Evolutionary conservation across 2,329 filamentous ascomycete species (phyloP).

Genomic region (Aspergillus costaricaensis): DNA sequence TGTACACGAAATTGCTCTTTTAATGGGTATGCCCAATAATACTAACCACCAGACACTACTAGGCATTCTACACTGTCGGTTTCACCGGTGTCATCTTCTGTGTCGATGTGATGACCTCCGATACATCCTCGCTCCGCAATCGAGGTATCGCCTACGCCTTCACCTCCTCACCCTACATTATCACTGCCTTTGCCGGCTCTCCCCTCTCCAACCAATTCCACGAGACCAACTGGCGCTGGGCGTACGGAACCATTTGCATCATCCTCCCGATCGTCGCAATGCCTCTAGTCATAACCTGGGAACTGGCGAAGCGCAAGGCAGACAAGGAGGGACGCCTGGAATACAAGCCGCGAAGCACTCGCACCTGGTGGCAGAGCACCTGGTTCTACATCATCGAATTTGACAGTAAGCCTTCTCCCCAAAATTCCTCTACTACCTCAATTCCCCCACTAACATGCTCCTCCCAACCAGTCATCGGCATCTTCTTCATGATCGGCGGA

Average conservation of each 20-base stretch:
- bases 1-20: background rate
- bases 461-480: slow-evolving; percentile 47
- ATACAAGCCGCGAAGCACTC: slow-evolving; percentile 39
- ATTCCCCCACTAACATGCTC: background rate
- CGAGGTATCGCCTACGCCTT: slow-evolving; percentile 61
- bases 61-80: slow-evolving; percentile 62
- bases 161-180: slow-evolving; percentile 61
- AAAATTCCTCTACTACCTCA: background rate
- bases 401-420: slow-evolving; percentile 41
- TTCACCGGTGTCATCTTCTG: slow-evolving; percentile 56
- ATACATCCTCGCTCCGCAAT: slow-evolving; percentile 61
- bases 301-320: slow-evolving; percentile 58
- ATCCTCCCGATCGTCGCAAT: slow-evolving; percentile 57
- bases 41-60: no score
- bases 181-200: slow-evolving; percentile 60
- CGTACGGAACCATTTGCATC: slow-evolving; percentile 61
- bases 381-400: slow-evolving; percentile 59
- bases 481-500: slow-evolving; percentile 61
- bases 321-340: slow-evolving; percentile 52
- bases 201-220: slow-evolving; percentile 53
- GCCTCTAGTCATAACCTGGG: slow-evolving; percentile 58
- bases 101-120: slow-evolving; percentile 60
- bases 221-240: slow-evolving; percentile 61
- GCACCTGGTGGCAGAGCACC: slow-evolving; percentile 50
- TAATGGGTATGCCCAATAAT: background rate